Evolutionary conservation across 192 early-diverging fungal species (phyloP).

Genomic region (Allomyces macrogynus): DNA sequence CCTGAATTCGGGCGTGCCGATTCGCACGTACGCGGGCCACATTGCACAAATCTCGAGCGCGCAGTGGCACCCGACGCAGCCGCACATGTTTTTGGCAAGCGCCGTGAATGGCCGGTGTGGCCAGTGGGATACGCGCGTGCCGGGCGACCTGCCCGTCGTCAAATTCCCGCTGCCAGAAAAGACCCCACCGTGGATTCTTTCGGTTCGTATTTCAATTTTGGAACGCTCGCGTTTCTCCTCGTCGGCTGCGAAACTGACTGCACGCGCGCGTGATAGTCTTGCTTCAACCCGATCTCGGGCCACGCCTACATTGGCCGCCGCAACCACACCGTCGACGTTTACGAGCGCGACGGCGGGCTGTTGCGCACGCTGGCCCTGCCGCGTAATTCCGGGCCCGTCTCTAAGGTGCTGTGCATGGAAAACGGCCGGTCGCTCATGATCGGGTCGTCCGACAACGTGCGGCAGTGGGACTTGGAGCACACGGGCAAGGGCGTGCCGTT

Average conservation of each 20-base stretch:
- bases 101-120: constrained; percentile 54
- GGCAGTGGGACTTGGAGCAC: constrained; percentile 62
- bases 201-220: constrained; percentile 16
- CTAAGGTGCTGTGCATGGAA: constrained; percentile 46
- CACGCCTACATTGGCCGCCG: constrained; percentile 68
- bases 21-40: constrained; percentile 50
- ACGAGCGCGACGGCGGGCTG: constrained; percentile 37
- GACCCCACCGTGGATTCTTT: constrained; percentile 54
- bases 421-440: constrained; percentile 37
- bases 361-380: constrained; percentile 64
- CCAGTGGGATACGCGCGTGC: constrained; percentile 54
- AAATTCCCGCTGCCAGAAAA: constrained; percentile 17
- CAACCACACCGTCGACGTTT: constrained; percentile 84
- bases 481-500: constrained; percentile 48
- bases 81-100: constrained; percentile 35
- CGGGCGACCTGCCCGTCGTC: constrained; percentile 19
- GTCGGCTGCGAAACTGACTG: not conserved
- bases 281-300: constrained; percentile 12
- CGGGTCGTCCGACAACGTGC: constrained; percentile 79
- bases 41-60: constrained; percentile 6
- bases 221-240: too few species aligned
- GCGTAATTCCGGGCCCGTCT: constrained; percentile 70
- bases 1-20: constrained; percentile 50
- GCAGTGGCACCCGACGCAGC: not conserved
- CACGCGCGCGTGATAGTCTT: constrained; percentile 4